These are phyloP conservation scores for Lactarius vividus DNA, from an alignment of 768 basidiomycete genomes.

Conservation along the genomic window DNA sequence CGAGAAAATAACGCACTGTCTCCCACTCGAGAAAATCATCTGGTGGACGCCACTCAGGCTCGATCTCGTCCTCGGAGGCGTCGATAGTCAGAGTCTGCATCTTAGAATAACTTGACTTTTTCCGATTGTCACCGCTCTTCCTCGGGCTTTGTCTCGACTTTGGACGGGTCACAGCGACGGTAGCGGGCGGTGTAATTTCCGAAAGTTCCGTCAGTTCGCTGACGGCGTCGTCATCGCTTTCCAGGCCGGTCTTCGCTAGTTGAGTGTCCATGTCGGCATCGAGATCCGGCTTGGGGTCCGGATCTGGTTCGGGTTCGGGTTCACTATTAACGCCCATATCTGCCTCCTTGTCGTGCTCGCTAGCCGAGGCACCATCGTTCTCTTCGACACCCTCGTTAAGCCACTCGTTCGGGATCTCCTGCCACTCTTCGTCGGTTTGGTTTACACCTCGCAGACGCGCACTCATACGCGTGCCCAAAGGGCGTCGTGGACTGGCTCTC, in stretches of 20 bases:
- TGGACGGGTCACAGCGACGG: constrained; percentile 29
- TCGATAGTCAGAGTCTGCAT: constrained; percentile 18
- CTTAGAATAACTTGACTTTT: constrained; percentile 15
- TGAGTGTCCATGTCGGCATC: constrained; percentile 22
- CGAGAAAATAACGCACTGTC: constrained; percentile 48
- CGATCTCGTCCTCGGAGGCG: constrained; percentile 30
- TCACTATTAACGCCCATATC: constrained; percentile 18
- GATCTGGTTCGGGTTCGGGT: constrained; percentile 10
- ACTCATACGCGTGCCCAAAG: constrained; percentile 62
- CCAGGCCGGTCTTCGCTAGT: constrained; percentile 49
- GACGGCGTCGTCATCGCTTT: constrained; percentile 57
- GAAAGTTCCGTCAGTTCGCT: constrained; percentile 78
- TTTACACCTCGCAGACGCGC: constrained; percentile 54
- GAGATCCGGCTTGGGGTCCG: constrained; percentile 29
- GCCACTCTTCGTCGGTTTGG: constrained; percentile 60
- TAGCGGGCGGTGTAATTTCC: constrained; percentile 40
- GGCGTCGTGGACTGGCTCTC: constrained; percentile 32
- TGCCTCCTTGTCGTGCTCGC: constrained; percentile 26
- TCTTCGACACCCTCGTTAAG: constrained; percentile 35
- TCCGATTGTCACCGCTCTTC: constrained; percentile 17
- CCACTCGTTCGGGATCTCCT: constrained; percentile 79
- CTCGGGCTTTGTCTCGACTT: constrained; percentile 15
- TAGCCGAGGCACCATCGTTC: constrained; percentile 22
- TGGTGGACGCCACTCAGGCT: constrained; percentile 35
- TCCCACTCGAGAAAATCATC: constrained; percentile 85